Conservation (phyloP, 1,284 basidiomycete species). For the Ceratobasidium sp. region DNA sequence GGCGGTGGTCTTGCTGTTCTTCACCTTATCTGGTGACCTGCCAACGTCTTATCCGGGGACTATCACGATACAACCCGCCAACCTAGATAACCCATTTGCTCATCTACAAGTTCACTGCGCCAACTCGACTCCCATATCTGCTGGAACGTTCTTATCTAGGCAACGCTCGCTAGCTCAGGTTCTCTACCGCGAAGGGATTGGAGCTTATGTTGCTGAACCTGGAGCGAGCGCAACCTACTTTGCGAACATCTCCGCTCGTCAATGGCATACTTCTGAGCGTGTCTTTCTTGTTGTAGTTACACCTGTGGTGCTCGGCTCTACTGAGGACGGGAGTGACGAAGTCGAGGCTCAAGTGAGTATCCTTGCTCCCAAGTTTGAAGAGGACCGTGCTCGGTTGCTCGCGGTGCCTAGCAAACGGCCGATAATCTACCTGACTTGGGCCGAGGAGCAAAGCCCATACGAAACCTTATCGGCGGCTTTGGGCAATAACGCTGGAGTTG, state of each 20-base stretch:
- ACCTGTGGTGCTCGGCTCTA: constrained; percentile 52
- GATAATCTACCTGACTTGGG: constrained; percentile 73
- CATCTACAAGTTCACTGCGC: constrained; percentile 64
- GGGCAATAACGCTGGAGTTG: constrained; percentile 51
- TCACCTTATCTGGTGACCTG: neutral
- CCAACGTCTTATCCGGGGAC: neutral
- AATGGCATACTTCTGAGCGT: constrained; percentile 80
- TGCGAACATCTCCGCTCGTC: constrained; percentile 68
- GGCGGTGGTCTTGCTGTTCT: neutral
- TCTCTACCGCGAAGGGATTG: constrained; percentile 63
- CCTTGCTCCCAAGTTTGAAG: constrained; percentile 82
- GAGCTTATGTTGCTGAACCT: constrained; percentile 79
- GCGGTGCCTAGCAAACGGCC: constrained; percentile 56
- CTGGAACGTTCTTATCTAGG: constrained; percentile 62
- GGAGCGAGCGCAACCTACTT: constrained; percentile 77
- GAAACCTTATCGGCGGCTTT: constrained; percentile 63
- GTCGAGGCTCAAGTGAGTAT: constrained; percentile 63
- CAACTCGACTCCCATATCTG: constrained; percentile 61
- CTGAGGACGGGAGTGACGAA: constrained; percentile 49
- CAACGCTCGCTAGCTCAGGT: constrained; percentile 65
- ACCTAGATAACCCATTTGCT: constrained; percentile 24
- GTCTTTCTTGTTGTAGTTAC: constrained; percentile 77
- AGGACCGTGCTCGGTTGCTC: constrained; percentile 71
- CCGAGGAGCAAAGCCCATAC: constrained; percentile 78
- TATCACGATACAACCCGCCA: too few species aligned